Evolutionary conservation across 495 filamentous ascomycete species (phyloP).

Genomic region (Xylaria flabelliformis): DNA sequence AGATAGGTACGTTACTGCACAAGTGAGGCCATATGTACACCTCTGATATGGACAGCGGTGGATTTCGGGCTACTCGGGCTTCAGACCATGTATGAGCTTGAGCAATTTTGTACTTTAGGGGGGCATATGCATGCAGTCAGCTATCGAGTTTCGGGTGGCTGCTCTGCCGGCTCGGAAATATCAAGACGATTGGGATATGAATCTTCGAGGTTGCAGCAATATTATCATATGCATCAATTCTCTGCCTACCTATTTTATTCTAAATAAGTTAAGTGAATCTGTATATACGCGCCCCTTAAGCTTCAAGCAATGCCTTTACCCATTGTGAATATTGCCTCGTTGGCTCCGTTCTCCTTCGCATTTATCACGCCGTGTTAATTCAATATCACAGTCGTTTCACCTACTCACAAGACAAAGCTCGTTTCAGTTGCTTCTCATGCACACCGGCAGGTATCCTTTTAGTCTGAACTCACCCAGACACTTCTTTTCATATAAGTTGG

Average conservation of each 20-base stretch:
- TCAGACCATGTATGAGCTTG: slow-evolving; percentile 10
- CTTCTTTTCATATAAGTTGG: background rate
- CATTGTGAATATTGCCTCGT: background rate
- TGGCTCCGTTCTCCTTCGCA: background rate
- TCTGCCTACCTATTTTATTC: background rate
- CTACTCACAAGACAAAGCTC: background rate
- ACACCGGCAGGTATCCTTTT: background rate
- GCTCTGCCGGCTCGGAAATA: slow-evolving; percentile 2
- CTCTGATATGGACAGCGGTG: background rate
- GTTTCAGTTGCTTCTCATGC: background rate
- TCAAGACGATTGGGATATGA: background rate
- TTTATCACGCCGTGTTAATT: background rate
- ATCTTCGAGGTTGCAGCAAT: slow-evolving; percentile 2
- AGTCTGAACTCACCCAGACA: background rate
- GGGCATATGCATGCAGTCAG: slow-evolving; percentile 24
- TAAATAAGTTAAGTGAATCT: too few species aligned
- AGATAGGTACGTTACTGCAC: background rate
- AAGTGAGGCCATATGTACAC: slow-evolving; percentile 7
- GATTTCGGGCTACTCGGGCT: slow-evolving; percentile 4
- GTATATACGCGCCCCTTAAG: too few species aligned
- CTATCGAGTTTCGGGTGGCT: background rate
- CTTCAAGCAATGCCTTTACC: background rate
- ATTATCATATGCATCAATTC: background rate
- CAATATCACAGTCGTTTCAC: background rate
- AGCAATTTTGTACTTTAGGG: slow-evolving; percentile 15